These are phyloP conservation scores for Barnettozyma vustinii DNA, from an alignment of 805 yeast species.

Conservation along the genomic window DNA sequence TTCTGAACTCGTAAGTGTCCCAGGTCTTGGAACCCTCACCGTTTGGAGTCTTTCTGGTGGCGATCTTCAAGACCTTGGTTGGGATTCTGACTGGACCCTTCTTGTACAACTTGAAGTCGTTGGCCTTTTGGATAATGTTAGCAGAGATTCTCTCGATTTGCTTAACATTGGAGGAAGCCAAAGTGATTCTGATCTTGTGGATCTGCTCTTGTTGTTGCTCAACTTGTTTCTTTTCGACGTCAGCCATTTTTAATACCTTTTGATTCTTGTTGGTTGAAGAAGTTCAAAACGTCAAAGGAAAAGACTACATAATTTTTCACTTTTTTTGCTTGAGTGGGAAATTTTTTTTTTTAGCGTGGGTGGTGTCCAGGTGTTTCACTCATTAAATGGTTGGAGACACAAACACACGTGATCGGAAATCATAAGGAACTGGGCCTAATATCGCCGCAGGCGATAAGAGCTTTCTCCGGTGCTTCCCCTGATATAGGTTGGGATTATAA, in stretches of 20 bases:
- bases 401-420: neutral
- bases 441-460: conserved; percentile 7
- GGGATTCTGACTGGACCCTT: conserved; percentile 99
- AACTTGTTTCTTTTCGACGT: conserved; percentile 77
- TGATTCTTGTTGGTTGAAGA: conserved; percentile 26
- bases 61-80: conserved; percentile 95
- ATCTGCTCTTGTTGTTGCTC: conserved; percentile 76
- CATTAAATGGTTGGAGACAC: neutral
- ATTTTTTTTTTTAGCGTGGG: conserved; percentile 13
- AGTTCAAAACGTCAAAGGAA: neutral
- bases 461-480: neutral
- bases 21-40: conserved; percentile 99
- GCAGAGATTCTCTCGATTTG: conserved; percentile 94
- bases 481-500: neutral
- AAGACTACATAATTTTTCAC: conserved; percentile 11
- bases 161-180: conserved; percentile 98
- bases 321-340: conserved; percentile 2
- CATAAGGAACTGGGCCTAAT: no score
- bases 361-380: neutral
- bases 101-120: conserved; percentile 74
- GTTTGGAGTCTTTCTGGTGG: conserved; percentile 99
- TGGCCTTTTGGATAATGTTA: conserved; percentile 85
- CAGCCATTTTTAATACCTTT: conserved; percentile 63
- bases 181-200: conserved; percentile 98
- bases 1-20: conserved; percentile 99